Base-by-base conservation (phyloP, 2,329 filamentous ascomycete species). In the Paraphoma chrysanthemicola region DNA sequence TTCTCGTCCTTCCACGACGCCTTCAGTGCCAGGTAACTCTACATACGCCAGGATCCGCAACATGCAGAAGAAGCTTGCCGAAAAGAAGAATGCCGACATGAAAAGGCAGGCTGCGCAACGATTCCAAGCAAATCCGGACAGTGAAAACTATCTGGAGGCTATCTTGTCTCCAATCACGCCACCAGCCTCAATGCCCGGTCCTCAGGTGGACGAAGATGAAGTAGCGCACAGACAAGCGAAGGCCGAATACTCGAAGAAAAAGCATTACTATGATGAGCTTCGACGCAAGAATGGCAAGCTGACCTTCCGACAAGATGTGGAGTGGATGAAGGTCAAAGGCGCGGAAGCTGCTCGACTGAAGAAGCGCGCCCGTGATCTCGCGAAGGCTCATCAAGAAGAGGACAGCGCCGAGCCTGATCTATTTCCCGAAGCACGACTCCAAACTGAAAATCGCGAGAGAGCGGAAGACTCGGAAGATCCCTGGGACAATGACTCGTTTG, bases 261-360 rank as follows among this genome's bases (percentile, higher is more conserved):
- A 71, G 51, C 54, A 41, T 0, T 18, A 67, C 14, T 76, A 63
- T 33, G 62, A 73, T 1, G 46, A 57, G 0, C 38, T 72, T 4
- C 67, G 46, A 44, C 44, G 10, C 8, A 62, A 60, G 23, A 62
- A 62, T 36, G 51, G 51, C 12, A 45, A 30, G 2, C 59, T 74
- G 0, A 43, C 44, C 1, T 72, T 76, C 48, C 39, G 42, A 7
- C 54, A 73, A 29, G 67, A 76, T 2, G 43, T 76, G 28, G 67
- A 68, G 17, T 76, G 68, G 70, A 59, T 71, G 58, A 67, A 55
- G 48, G 63, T 75, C 11, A 23, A 51, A 42, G 48, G 41, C 4
- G 61, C 44, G 0, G 70, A 77, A 52, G 43, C 59, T 8, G 64
- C 66, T 12, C 44, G 63, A 12, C 39, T 39, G 28, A 58, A 49